Evolutionary conservation across 768 basidiomycete species (phyloP).

Genomic region (Russula lepida): DNA sequence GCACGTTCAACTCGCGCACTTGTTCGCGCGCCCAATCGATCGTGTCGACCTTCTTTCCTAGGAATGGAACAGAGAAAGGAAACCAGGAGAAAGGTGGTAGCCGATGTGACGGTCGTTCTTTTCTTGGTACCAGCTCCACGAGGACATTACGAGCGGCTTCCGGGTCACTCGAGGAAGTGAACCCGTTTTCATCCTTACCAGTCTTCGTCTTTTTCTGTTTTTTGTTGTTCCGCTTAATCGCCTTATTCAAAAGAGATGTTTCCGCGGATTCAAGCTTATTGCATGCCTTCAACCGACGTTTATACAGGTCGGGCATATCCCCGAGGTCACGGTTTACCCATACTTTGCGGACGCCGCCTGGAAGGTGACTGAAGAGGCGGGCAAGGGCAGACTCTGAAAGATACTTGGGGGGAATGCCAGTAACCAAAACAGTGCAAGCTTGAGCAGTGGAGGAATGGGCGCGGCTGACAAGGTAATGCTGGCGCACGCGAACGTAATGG

Average conservation of each 20-base stretch:
- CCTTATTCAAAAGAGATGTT: conserved; percentile 65
- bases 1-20: conserved; percentile 39
- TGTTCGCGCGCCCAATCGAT: conserved; percentile 84
- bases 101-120: conserved; percentile 72
- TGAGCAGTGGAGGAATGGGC: conserved; percentile 70
- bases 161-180: conserved; percentile 22
- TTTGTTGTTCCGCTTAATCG: conserved; percentile 56
- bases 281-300: conserved; percentile 64
- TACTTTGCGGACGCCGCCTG: conserved; percentile 83
- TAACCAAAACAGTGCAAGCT: conserved; percentile 85
- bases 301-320: conserved; percentile 76
- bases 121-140: conserved; percentile 49
- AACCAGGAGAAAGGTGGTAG: conserved; percentile 43
- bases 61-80: conserved; percentile 51
- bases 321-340: conserved; percentile 92
- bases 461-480: conserved; percentile 70
- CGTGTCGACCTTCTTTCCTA: conserved; percentile 88
- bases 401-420: conserved; percentile 76
- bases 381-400: conserved; percentile 61
- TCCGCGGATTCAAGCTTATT: conserved; percentile 83
- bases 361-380: conserved; percentile 67
- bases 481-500: conserved; percentile 72
- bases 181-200: conserved; percentile 11
- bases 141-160: conserved; percentile 25
- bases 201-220: conserved; percentile 39